Evolutionary conservation across 768 basidiomycete species (phyloP).

Genomic region (Amyloporia xantha): DNA sequence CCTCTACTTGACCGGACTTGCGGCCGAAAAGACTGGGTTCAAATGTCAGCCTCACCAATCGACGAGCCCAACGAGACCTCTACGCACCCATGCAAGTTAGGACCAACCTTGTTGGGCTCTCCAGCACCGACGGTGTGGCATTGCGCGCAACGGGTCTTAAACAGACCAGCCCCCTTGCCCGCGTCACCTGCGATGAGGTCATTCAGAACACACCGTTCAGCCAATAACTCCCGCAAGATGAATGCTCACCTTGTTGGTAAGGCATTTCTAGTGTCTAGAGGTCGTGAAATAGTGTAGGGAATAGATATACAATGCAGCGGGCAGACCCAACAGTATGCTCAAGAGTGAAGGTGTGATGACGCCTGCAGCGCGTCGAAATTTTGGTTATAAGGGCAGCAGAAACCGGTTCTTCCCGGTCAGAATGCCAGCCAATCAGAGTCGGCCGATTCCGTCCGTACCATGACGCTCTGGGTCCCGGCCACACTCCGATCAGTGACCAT

Average conservation of each 20-base stretch:
- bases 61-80: background rate
- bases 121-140: slow-evolving; percentile 84
- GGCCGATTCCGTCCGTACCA: slow-evolving; percentile 16
- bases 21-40: slow-evolving; percentile 75
- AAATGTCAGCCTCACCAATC: slow-evolving; percentile 1
- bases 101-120: slow-evolving; percentile 85
- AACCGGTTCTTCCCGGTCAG: slow-evolving; percentile 21
- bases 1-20: slow-evolving; percentile 78
- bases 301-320: slow-evolving; percentile 13
- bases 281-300: slow-evolving; percentile 17
- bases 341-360: slow-evolving; percentile 12
- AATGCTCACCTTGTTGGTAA: slow-evolving; percentile 34
- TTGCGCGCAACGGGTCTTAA: slow-evolving; percentile 94
- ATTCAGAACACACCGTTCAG: background rate
- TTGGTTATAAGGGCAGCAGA: slow-evolving; percentile 15
- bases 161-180: slow-evolving; percentile 85
- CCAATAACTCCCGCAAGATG: too few species aligned
- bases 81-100: slow-evolving; percentile 87
- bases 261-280: slow-evolving; percentile 32
- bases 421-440: slow-evolving; percentile 17
- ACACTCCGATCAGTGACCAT: background rate
- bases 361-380: slow-evolving; percentile 13
- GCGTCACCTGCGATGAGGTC: slow-evolving; percentile 57
- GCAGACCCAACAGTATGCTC: slow-evolving; percentile 11
- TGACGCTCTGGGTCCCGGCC: background rate